Evolutionary conservation across 345 rosid species (phyloP).

Genomic region (Camelina laxa): DNA sequence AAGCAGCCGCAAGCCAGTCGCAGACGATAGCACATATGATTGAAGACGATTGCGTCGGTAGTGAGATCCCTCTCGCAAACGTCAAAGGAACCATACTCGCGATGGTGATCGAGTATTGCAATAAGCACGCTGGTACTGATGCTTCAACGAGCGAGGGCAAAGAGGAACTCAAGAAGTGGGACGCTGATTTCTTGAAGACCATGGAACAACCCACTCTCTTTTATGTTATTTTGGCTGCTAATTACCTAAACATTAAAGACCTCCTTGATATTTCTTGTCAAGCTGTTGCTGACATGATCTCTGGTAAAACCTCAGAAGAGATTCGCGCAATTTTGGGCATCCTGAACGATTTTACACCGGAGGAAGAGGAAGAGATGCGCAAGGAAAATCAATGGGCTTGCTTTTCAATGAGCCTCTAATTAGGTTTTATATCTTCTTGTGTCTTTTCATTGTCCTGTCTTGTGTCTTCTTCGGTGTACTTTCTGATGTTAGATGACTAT

Average conservation of each 20-base stretch:
- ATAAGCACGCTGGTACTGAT: slow-evolving; percentile 54
- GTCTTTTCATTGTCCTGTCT: background rate
- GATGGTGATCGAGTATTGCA: slow-evolving; percentile 68
- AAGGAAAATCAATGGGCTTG: slow-evolving; percentile 69
- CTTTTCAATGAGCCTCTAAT: slow-evolving; percentile 49
- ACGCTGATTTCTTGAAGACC: slow-evolving; percentile 55
- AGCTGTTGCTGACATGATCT: slow-evolving; percentile 62
- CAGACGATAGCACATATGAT: slow-evolving; percentile 53
- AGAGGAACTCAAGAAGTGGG: slow-evolving; percentile 56
- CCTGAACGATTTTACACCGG: slow-evolving; percentile 60
- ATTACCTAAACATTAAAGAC: slow-evolving; percentile 55
- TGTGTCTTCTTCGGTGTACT: background rate
- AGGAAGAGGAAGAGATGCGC: slow-evolving; percentile 63
- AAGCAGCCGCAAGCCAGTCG: slow-evolving; percentile 54
- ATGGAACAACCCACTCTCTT: slow-evolving; percentile 58
- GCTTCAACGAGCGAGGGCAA: slow-evolving; percentile 42
- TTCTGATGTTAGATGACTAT: background rate
- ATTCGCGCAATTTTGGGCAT: slow-evolving; percentile 57
- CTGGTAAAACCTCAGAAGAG: slow-evolving; percentile 56
- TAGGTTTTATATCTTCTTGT: background rate
- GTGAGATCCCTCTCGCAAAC: slow-evolving; percentile 54
- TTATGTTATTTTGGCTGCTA: slow-evolving; percentile 61
- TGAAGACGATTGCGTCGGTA: slow-evolving; percentile 55
- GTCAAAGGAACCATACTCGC: slow-evolving; percentile 59
- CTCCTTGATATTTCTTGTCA: slow-evolving; percentile 64